Evolutionary conservation across 2,329 filamentous ascomycete species (phyloP).

Genomic region (Fusarium kyushuense): DNA sequence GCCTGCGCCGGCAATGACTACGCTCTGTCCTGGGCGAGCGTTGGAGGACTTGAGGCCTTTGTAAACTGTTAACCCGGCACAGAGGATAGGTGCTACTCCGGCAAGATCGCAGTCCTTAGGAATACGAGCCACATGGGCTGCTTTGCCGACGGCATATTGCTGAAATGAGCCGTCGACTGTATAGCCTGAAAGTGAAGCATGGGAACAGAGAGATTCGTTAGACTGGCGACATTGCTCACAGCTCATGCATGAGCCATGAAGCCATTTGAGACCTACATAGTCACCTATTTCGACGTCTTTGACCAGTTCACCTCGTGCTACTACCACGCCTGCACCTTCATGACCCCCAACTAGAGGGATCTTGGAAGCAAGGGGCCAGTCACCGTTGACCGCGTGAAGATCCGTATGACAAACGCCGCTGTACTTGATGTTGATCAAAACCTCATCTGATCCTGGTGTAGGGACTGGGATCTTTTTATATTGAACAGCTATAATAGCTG

Average conservation of each 20-base stretch:
- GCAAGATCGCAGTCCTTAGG: constrained; percentile 79
- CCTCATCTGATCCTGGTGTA: constrained; percentile 84
- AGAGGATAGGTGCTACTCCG: constrained; percentile 81
- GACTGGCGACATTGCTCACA: constrained; percentile 83
- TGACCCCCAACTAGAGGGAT: constrained; percentile 84
- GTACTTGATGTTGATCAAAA: constrained; percentile 88
- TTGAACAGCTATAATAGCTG: constrained; percentile 60
- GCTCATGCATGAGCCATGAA: constrained; percentile 83
- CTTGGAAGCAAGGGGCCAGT: constrained; percentile 85
- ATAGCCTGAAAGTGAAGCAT: constrained; percentile 83
- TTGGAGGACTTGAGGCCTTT: constrained; percentile 85
- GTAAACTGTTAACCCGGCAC: constrained; percentile 85
- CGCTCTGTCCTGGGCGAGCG: constrained; percentile 75
- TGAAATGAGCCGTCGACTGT: constrained; percentile 92
- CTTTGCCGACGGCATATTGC: constrained; percentile 87
- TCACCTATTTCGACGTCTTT: constrained; percentile 82
- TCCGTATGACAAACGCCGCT: constrained; percentile 92
- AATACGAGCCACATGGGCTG: constrained; percentile 81
- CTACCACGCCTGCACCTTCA: constrained; percentile 81
- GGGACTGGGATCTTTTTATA: constrained; percentile 84
- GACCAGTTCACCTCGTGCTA: constrained; percentile 80
- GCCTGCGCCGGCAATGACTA: constrained; percentile 85
- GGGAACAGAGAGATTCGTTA: constrained; percentile 83
- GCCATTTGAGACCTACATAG: constrained; percentile 87
- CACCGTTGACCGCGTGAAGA: constrained; percentile 79